Evolutionary conservation across 1,284 basidiomycete genomes (phyloP).

Genomic region (Mycena sp.): DNA sequence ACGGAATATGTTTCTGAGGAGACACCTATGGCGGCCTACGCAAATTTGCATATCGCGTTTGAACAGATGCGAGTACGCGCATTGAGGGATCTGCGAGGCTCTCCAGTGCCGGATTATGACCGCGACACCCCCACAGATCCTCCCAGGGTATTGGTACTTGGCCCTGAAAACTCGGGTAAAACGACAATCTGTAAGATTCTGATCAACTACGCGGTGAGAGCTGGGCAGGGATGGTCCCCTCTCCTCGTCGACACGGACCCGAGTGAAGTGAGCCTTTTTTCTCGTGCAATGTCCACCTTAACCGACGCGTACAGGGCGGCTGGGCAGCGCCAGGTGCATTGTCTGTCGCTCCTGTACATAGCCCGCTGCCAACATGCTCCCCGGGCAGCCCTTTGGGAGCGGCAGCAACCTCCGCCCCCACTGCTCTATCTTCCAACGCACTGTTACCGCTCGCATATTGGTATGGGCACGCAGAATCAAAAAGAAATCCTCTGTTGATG

Average conservation of each 20-base stretch:
- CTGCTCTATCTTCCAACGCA: constrained; percentile 81
- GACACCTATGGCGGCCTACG: constrained; percentile 88
- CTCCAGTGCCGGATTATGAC: constrained; percentile 59
- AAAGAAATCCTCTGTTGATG: constrained; percentile 78
- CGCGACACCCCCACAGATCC: constrained; percentile 63
- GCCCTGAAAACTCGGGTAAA: constrained; percentile 94
- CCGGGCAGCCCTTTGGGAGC: constrained; percentile 88
- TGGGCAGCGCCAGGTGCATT: constrained; percentile 91
- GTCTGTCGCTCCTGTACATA: constrained; percentile 79
- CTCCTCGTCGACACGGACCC: constrained; percentile 91
- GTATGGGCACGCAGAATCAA: constrained; percentile 86
- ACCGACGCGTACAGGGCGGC: constrained; percentile 66
- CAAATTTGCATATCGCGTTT: constrained; percentile 91
- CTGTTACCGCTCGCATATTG: constrained; percentile 91
- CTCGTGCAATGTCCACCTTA: constrained; percentile 10
- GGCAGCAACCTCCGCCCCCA: constrained; percentile 87
- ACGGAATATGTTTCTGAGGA: constrained; percentile 97
- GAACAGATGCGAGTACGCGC: constrained; percentile 92
- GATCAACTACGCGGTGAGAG: constrained; percentile 85
- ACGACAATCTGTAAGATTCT: constrained; percentile 91
- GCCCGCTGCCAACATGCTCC: constrained; percentile 87
- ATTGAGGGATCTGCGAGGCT: constrained; percentile 64
- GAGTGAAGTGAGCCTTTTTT: constrained; percentile 69
- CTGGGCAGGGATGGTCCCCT: constrained; percentile 87
- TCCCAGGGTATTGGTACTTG: constrained; percentile 90